phyloP scores from a whole-genome alignment of 257 asterid species.

The Mentha longifolia region DNA sequence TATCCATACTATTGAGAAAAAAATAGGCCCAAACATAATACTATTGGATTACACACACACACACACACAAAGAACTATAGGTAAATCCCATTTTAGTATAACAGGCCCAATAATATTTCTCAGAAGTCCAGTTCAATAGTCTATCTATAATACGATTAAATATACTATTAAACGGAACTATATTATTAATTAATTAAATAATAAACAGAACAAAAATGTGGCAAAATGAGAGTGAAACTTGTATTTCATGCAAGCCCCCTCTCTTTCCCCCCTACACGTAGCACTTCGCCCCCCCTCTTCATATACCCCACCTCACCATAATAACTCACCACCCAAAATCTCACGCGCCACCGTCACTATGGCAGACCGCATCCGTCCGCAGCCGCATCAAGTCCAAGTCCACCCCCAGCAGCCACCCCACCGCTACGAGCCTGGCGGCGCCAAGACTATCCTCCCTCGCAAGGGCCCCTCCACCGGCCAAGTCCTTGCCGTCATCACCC shows the following conservation, averaged over 20 bases:
- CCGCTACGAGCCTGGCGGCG: constrained; percentile 45
- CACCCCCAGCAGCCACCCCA: constrained; percentile 47
- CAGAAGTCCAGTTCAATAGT: too few species aligned
- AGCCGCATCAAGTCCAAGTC: constrained; percentile 57
- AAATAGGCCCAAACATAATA: too few species aligned
- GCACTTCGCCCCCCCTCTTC: constrained; percentile 41
- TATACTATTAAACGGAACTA: neutral
- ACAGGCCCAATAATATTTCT: too few species aligned
- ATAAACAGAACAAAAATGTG: constrained; percentile 29
- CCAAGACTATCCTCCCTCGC: constrained; percentile 41
- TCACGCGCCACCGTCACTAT: constrained; percentile 33
- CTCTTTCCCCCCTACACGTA: constrained; percentile 61
- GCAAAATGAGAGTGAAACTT: constrained; percentile 49
- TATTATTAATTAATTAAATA: neutral
- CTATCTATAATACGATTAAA: too few species aligned
- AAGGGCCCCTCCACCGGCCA: constrained; percentile 65
- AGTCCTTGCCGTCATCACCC: constrained; percentile 63
- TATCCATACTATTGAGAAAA: too few species aligned
- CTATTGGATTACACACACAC: too few species aligned
- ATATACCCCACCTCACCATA: too few species aligned
- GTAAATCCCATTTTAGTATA: too few species aligned
- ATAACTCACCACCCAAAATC: neutral
- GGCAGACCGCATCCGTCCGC: constrained; percentile 64
- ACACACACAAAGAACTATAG: too few species aligned
- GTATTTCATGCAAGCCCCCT: constrained; percentile 63